Evolutionary conservation across 805 yeast genomes (phyloP), one percentile per base, ranked within the genome.

Genomic region (Maudiozyma serrabonitensis): DNA sequence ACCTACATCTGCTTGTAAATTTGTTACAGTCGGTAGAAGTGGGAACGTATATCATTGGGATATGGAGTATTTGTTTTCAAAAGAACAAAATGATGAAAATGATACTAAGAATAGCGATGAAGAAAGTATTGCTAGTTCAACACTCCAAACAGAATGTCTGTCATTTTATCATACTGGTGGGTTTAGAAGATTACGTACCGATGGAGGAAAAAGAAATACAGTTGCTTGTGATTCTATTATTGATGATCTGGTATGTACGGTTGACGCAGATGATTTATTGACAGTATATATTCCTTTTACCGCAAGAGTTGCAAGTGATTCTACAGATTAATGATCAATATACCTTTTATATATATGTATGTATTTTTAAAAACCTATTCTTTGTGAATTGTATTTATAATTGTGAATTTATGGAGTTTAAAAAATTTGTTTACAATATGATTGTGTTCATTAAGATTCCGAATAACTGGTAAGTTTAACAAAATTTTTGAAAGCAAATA

Each of bases 81-180:
- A 35, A 13, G 26, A 18, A 7, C 21, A 70, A 21, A 75, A 69
- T 6, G 71, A 67, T 6, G 69, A 61, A n/a, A 73, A 67, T 9
- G 72, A 69, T 6, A 71, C 67, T 6, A 70, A 60, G n/a, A 73
- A 67, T 9, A 71, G 69, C 4, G 66, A 61, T 23, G 78, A 69
- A 3, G 71, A 68, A 42, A 67, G 71, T 6, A 25, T 16, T 16
- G 37, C 38, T 23, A 25, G 19, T 12, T 41, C 48, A 8, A 48
- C 37, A 15, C 8, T 46, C 45, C 58, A 56, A 43, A 50, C 16
- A 15, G 50, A 57, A 40, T 64, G 64, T 46, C 48, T 65, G 46
- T 51, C 57, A 18, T 63, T 61, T 42, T 55, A 57, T 32, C 68
- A 63, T 43, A 58, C 64, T 1, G 66, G 66, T n/a, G 67, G 67